Percentiles rank a stretch among this genome's conserved stretches.
These are phyloP conservation scores for Diospyros kaki DNA, from an alignment of 148 eudicot species.

Conservation along the genomic window DNA sequence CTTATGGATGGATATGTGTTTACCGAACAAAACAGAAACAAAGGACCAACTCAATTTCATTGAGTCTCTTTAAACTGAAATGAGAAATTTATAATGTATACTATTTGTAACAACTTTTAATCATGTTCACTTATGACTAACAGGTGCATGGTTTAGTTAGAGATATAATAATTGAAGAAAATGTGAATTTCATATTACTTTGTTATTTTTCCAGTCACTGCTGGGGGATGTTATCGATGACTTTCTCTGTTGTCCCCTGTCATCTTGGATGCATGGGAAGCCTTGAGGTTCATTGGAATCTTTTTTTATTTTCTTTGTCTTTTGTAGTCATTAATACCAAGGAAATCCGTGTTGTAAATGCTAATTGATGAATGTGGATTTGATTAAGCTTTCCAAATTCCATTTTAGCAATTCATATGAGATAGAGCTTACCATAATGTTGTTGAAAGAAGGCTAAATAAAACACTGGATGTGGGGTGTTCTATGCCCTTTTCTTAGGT, in stretches of 20 bases:
- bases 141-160: not conserved
- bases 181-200: not conserved
- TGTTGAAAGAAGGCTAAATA: not conserved
- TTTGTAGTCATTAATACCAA: not conserved
- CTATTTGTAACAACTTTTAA: not conserved
- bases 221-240: not conserved
- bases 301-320: not conserved
- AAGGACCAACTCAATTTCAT: not conserved
- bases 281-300: not conserved
- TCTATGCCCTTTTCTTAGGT: constrained; percentile 1
- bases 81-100: not conserved
- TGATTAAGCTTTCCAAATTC: not conserved
- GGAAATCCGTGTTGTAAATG: not conserved
- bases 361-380: not conserved
- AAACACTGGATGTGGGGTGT: not conserved
- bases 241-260: not conserved
- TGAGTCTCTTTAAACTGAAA: not conserved
- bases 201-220: not conserved
- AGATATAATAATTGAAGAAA: not conserved
- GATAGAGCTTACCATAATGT: not conserved
- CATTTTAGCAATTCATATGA: not conserved
- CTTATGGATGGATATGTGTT: not conserved
- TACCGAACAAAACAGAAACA: not conserved
- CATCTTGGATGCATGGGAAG: not conserved
- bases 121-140: not conserved